Evolutionary conservation across 2,329 filamentous ascomycete species (phyloP), one percentile per base, ranked within the genome.

Genomic region (Colletotrichum limetticola): DNA sequence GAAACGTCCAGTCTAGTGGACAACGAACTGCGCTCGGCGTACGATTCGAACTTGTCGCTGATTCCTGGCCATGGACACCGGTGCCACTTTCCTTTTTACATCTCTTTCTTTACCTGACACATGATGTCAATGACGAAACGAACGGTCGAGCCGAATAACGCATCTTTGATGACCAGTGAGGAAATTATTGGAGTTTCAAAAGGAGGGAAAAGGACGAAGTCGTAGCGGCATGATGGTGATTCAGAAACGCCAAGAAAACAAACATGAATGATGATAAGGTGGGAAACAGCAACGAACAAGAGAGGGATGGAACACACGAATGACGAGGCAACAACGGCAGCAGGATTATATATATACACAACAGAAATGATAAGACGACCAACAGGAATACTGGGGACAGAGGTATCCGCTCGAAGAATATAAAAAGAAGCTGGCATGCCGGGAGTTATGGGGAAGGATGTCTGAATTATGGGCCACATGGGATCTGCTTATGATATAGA

Each of bases 401-500:
- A 35, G 57, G 8, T 52, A 22, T 28, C n/a, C 37, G 14, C 16
- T 14, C 6, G 3, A 12, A 30, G 24, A 16, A 49, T 11, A 42
- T 16, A 28, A 30, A 49, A 24, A 24, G 32, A 26, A 26, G 26
- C 22, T 16, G 26, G 42, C 4, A 22, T 49, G 14, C 24, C 22
- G 19, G 24, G 26, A 19, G 28, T 62, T 22, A 30, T 49, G 7
- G 26, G 35, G 2, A n/a, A 6, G n/a, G 14, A 28, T n/a, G 24
- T 7, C 3, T 46, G 16, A n/a, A 7, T 4, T n/a, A 46, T 8
- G 19, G 26, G 37, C 5, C 28, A 46, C 49, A 46, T n/a, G 37
- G 42, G 37, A 32, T 52, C 59, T 62, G 37, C 19, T 62, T 62
- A 35, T 32, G 22, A 30, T 62, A 62, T 62, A 62, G 37, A 62